Base-by-base conservation (phyloP, 2,329 filamentous ascomycete genomes). In the Calcarisporium arbuscula region DNA sequence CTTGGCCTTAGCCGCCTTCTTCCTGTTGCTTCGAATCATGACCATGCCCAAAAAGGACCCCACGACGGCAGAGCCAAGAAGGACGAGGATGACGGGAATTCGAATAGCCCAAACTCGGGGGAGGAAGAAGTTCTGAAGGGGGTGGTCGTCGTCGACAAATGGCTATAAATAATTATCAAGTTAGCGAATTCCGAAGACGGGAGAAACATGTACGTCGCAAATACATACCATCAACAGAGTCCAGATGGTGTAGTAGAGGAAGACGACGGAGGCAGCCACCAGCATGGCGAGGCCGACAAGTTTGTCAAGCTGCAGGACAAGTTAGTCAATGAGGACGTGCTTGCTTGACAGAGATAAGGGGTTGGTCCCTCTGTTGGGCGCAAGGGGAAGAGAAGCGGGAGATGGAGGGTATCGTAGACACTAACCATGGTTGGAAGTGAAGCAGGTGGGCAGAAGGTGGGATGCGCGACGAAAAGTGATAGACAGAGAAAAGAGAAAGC, bases 61-160 rank as follows among this genome's bases (percentile, higher is more conserved):
- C 42, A 98, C 90, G 40, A 98, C 88, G 40, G 92, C 88, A 41
- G 82, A 89, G 45, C 83, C 89, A 47, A 98, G 73, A 30, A 98
- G 80, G 44, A 95, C 82, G 49, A 98, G 80, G 59, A 98, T 95
- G 52, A 98, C 90, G 50, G 92, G 92, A 55, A 98, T 92, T 61
- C 92, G 89, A 59, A 98, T 95, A 41, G 92, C 92, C 92, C 92
- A 98, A 59, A 95, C 89, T 60, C 92, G 89, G 30, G 90, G 90
- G 43, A 87, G 92, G 70, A 98, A 98, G 68, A 96, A 74, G 60
- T 83, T 83, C 60, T 98, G 92, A 39, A 96, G 82, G 38, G 87
- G 82, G 63, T 98, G 92, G 59, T 87, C 86, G 38, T 84, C 77
- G 63, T 98, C 92, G 64, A 98, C 92, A 62, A 98, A 98, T 58